These are phyloP conservation scores for Pseudocercospora cruenta DNA, from an alignment of 2,329 filamentous ascomycete species.

Conservation along the genomic window DNA sequence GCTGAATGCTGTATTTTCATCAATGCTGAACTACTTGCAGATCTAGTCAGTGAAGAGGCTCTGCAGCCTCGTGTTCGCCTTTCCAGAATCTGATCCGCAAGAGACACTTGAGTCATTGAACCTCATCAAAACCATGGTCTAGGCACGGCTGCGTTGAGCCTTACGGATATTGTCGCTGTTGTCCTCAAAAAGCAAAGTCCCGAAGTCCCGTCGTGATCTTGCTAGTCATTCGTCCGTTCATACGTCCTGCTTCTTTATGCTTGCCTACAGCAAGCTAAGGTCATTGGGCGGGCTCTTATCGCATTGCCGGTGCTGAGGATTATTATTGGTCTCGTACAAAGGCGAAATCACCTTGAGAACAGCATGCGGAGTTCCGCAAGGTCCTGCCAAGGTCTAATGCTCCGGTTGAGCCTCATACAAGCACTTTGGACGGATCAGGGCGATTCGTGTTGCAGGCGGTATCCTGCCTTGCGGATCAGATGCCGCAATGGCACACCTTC, in stretches of 20 bases:
- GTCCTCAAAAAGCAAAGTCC: not conserved
- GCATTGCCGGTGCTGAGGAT: not conserved
- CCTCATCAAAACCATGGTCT: too few species aligned
- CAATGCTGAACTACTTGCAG: too few species aligned
- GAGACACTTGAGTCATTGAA: too few species aligned
- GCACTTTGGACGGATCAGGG: not conserved
- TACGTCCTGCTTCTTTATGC: not conserved
- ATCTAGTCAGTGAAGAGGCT: too few species aligned
- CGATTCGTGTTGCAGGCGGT: too few species aligned
- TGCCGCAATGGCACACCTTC: too few species aligned
- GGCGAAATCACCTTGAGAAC: not conserved
- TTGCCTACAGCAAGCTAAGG: not conserved
- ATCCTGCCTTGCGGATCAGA: too few species aligned
- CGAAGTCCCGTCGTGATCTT: not conserved
- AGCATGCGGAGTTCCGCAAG: not conserved
- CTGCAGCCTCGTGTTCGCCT: too few species aligned
- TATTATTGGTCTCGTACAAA: too few species aligned
- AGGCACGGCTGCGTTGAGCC: not conserved
- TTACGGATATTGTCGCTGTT: not conserved
- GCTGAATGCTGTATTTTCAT: too few species aligned
- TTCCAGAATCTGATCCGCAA: too few species aligned
- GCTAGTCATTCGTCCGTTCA: not conserved
- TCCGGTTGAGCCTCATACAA: not conserved
- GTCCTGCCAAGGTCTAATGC: not conserved
- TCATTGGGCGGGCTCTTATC: not conserved